Base-by-base conservation (phyloP, 2,329 filamentous ascomycete genomes). In the Epichloe amarillans region DNA sequence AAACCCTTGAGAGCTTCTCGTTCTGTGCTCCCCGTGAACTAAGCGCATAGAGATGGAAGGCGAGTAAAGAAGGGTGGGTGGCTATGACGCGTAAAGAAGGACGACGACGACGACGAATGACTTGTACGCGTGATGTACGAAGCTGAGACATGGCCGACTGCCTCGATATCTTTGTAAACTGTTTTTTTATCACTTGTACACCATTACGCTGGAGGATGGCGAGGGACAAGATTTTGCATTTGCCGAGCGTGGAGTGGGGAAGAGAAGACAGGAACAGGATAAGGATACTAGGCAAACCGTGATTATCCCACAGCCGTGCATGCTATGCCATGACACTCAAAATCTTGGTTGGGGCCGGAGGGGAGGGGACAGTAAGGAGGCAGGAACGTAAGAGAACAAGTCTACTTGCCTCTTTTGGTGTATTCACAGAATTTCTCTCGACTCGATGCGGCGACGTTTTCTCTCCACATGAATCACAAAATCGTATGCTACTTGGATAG, bases 361-460 rank as follows among this genome's bases (percentile, higher is more conserved):
- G 39, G 19, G 39, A 41, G 43, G 11, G 11, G 39, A 19, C 17
- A 41, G 17, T 12, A 21, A 41, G 39, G 39, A 8, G 39, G 39
- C 15, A 36, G 42, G 42, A 38, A 33, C 40, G 44, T 36, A 38
- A 51, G 37, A 50, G 38, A 45, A 53, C 50, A 51, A 42, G 33
- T 26, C 47, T 30, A 30, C n/a, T 40, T 40, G 15, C 40, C 36
- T 45, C 23, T 44, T 37, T 30, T 11, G 30, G 33, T 38, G 47
- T 33, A 33, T 33, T 42, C 45, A 49, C 47, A 37, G 37, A 39
- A 14, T 45, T 49, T 41, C 48, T 42, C 53, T 56, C 55, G 51
- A 46, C 54, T 53, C 49, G 45, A 47, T 43, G 43, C 30, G 30
- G 30, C 33, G 48, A 53, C 30, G 44, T 53, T 48, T 50, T 50